Percentiles rank a stretch among this genome's conserved stretches.
Conservation (phyloP, 208 protist species). For the Leishmania lainsoni region DNA sequence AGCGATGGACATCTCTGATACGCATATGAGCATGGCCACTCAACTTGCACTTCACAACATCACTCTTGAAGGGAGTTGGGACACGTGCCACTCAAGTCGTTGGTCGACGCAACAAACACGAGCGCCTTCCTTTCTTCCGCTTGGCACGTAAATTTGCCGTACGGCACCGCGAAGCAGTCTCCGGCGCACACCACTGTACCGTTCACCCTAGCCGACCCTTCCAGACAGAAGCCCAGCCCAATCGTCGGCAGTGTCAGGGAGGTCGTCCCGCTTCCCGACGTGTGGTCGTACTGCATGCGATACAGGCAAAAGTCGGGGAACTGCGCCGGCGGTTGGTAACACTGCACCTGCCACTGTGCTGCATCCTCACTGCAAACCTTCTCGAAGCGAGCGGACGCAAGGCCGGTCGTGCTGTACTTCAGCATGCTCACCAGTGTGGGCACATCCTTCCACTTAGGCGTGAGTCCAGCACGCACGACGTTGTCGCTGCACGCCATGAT, state of each 20-base stretch:
- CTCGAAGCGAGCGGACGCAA: conserved; percentile 57
- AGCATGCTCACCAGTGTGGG: conserved; percentile 94
- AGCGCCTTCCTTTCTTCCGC: conserved; percentile 53
- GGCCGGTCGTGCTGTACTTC: conserved; percentile 77
- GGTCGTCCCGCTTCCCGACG: conserved; percentile 30
- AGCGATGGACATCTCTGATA: neutral
- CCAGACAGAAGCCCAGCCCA: conserved; percentile 85
- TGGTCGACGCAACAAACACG: conserved; percentile 87
- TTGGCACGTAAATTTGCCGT: conserved; percentile 62
- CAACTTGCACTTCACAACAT: neutral
- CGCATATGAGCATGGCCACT: neutral
- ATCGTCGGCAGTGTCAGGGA: conserved; percentile 75
- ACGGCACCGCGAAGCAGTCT: conserved; percentile 84
- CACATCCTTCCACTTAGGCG: conserved; percentile 97
- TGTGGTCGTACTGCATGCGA: conserved; percentile 68
- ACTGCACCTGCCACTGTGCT: conserved; percentile 76
- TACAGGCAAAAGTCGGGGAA: conserved; percentile 90
- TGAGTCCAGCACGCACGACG: conserved; percentile 97
- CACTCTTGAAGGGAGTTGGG: conserved; percentile 9
- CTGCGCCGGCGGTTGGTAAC: conserved; percentile 73
- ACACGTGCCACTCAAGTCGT: conserved; percentile 28
- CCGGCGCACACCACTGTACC: conserved; percentile 54
- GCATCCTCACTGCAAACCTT: conserved; percentile 33
- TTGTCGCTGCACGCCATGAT: conserved; percentile 98
- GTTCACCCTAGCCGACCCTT: conserved; percentile 72